Evolutionary conservation across 2,329 filamentous ascomycete genomes (phyloP).

Genomic region (Trichophaea hybrida): DNA sequence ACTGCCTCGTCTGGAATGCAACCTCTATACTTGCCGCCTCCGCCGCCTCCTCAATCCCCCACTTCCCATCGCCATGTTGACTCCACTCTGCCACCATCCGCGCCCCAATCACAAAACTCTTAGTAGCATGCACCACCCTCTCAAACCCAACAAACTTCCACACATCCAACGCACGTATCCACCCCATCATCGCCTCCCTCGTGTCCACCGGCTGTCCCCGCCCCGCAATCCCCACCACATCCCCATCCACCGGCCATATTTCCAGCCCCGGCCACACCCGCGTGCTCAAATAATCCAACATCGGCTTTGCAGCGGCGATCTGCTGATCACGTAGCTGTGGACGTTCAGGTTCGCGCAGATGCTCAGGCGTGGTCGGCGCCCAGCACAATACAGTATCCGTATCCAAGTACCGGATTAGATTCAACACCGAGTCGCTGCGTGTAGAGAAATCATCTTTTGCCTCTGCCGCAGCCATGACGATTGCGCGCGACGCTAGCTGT

Average conservation of each 20-base stretch:
- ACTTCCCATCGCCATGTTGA: constrained; percentile 44
- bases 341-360: constrained; percentile 36
- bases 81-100: constrained; percentile 75
- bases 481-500: constrained; percentile 64
- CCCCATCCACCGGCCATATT: constrained; percentile 39
- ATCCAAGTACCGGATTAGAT: constrained; percentile 70
- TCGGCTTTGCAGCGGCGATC: constrained; percentile 50
- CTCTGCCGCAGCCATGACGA: constrained; percentile 66
- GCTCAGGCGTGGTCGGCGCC: constrained; percentile 45
- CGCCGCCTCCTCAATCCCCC: constrained; percentile 72
- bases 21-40: constrained; percentile 69
- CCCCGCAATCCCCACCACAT: constrained; percentile 55
- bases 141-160: constrained; percentile 83
- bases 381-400: constrained; percentile 91
- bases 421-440: constrained; percentile 49
- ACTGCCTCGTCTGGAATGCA: constrained; percentile 73
- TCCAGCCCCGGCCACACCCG: constrained; percentile 72
- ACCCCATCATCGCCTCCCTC: constrained; percentile 60
- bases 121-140: constrained; percentile 66
- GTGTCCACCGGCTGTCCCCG: constrained; percentile 56
- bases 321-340: constrained; percentile 59
- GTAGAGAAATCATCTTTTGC: constrained; percentile 31
- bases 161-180: constrained; percentile 55
- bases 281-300: constrained; percentile 55
- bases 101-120: constrained; percentile 66